Conservation (phyloP, 352 stramenopile genomes). For the Phytophthora pluvialis region DNA sequence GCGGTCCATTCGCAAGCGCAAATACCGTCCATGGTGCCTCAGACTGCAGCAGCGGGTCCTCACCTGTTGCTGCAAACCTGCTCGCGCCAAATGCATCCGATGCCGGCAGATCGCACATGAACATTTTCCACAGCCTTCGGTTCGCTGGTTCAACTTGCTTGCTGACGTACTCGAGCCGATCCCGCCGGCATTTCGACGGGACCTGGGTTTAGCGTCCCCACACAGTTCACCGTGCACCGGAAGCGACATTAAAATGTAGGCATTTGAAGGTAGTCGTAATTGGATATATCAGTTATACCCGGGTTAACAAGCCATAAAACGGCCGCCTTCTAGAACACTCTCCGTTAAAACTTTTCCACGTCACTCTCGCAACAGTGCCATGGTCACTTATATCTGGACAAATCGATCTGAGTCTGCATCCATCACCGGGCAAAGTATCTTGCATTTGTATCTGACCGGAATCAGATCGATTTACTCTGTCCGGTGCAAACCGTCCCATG, state of each 20-base stretch:
- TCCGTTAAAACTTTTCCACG: slow-evolving; percentile 15
- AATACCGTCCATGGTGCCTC: too few relatives aligned
- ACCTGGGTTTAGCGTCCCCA: slow-evolving; percentile 8
- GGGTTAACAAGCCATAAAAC: not conserved
- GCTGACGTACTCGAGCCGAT: slow-evolving; percentile 19
- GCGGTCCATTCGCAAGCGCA: too few relatives aligned
- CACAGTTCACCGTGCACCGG: not conserved
- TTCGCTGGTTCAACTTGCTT: slow-evolving; percentile 25
- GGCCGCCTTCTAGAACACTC: slow-evolving; percentile 39
- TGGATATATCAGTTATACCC: not conserved
- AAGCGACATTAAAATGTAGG: not conserved
- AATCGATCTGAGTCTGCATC: slow-evolving; percentile 1
- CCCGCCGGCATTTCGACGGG: not conserved
- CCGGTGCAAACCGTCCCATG: slow-evolving; percentile 15
- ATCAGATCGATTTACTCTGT: slow-evolving; percentile 1
- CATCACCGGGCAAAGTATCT: not conserved
- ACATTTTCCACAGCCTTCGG: not conserved
- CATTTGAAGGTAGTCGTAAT: not conserved
- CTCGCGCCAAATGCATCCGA: too few relatives aligned
- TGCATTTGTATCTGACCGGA: not conserved
- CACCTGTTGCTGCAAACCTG: too few relatives aligned
- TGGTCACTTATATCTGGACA: slow-evolving; percentile 22
- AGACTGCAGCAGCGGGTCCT: too few relatives aligned
- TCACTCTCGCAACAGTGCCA: slow-evolving; percentile 25
- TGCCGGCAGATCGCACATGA: too few relatives aligned